Base-by-base conservation (phyloP, 257 asterid species). In the Scutellaria galericulata region DNA sequence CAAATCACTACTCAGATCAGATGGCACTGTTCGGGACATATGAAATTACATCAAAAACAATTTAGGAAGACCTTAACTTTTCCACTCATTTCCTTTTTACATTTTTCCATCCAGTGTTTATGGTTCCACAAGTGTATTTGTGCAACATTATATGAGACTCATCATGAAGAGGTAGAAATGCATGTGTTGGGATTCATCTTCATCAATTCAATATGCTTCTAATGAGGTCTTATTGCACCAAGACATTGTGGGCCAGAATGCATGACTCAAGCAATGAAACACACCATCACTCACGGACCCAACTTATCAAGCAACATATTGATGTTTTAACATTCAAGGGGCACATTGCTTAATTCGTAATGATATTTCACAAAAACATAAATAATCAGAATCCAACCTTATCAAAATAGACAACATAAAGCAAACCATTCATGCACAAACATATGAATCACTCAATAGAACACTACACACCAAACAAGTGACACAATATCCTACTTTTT, bases 151-250 rank as follows among this genome's bases (percentile, higher is more conserved):
- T 0, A 53, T 9, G 20, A 31, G 20, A 13, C 22, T 22, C 18
- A 56, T 20, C n/a, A 7, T 27, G 14, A 61, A 51, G 37, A 50
- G 55, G 7, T 62, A 22, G 39, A 13, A 64, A 27, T 27, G 64
- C 67, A 59, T 27, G 14, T 31, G 59, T n/a, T 47, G 46, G 24
- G 31, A 61, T 50, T 60, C 76, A 75, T 57, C 70, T 59, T 47
- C 58, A 61, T 41, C 52, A 40, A 58, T 66, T 74, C 9, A 5
- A 9, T n/a, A 13, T 5, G 60, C 13, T 39, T 54, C 56, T 22
- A 31, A 44, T 20, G 37, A 15, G 40, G 13, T 15, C 27, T 18
- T 58, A 57, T 5, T 45, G 46, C 18, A 18, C 20, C 20, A 5
- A 18, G 48, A 8, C 55, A 8, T 58, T 35, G 12, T 27, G 10